Percentiles rank a stretch among this genome's conserved stretches.
Evolutionary conservation across 139 green algal genomes (phyloP).

Genomic region (Coelastrella sp.): DNA sequence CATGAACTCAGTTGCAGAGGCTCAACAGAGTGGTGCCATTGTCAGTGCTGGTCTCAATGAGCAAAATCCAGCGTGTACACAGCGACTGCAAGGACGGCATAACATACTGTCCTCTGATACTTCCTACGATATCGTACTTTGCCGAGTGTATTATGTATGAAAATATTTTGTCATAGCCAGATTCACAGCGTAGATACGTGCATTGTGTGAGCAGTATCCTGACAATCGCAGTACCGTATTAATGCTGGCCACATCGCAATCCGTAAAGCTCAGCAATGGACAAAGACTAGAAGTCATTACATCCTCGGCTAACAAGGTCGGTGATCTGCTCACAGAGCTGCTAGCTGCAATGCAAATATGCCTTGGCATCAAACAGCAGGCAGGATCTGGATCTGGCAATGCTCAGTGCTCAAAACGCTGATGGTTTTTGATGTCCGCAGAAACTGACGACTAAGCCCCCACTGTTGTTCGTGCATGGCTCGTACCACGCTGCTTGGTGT

Average conservation of each 20-base stretch:
- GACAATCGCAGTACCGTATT: no score
- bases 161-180: no score
- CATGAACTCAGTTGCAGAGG: no score
- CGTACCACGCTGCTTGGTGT: constrained; percentile 93
- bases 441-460: constrained; percentile 57
- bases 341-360: neutral
- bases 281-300: constrained; percentile 7
- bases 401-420: neutral
- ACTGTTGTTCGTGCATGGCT: constrained; percentile 92
- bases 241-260: constrained; percentile 21
- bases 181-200: no score
- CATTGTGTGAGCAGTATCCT: no score
- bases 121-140: no score
- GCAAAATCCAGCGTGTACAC: no score
- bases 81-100: neutral
- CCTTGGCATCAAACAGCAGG: neutral
- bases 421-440: neutral
- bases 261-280: constrained; percentile 16
- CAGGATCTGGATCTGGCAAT: neutral
- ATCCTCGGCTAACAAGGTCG: neutral
- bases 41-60: no score
- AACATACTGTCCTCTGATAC: neutral
- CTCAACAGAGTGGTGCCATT: no score
- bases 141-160: neutral
- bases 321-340: neutral